Base-by-base conservation (phyloP, 2,329 filamentous ascomycete species). In the Aspergillus chevalieri region DNA sequence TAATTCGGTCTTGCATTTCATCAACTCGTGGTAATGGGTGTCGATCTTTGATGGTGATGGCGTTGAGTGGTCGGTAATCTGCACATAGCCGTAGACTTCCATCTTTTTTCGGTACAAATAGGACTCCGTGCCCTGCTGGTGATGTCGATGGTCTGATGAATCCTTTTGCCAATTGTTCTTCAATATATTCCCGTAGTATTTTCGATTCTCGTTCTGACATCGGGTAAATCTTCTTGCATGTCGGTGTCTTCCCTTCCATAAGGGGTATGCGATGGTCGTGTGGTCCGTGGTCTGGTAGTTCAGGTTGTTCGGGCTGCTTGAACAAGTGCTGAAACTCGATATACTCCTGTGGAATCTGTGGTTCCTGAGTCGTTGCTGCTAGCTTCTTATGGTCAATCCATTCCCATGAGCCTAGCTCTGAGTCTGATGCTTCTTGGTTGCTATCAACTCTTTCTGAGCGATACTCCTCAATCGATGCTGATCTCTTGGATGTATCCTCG, bases 21-120 rank as follows among this genome's bases (percentile, higher is more conserved):
- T 56, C 44, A 21, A 65, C 62, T 14, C 63, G 41, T 0, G 54
- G 60, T 6, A 66, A 12, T 0, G 47, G 53, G 34, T 68, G 66
- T 4, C 51, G 19, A 44, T 67, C 53, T 46, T 64, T 64, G 7
- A 45, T 46, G 1, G 54, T 64, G 14, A 66, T 53, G 0, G 15
- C 15, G 45, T 67, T 68, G 8, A 67, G 47, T 0, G 19, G 49
- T 4, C 45, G 19, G 38, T 66, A 67, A 43, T 67, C 49, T 2
- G 22, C 15, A 22, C 21, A 42, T 21, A 42, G 15, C 22, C 17
- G 5, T 42, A 42, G 8, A 1, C 39, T n/a, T 8, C 17, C 14
- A 22, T 42, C 39, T 5, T 42, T 42, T 4, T 42, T 42, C 2
- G 39, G 39, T 4, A 42, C 14, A 22, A 42, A 42, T 42, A 42